Conservation (phyloP, 106 monocot species). For the Agapanthus africanus region DNA sequence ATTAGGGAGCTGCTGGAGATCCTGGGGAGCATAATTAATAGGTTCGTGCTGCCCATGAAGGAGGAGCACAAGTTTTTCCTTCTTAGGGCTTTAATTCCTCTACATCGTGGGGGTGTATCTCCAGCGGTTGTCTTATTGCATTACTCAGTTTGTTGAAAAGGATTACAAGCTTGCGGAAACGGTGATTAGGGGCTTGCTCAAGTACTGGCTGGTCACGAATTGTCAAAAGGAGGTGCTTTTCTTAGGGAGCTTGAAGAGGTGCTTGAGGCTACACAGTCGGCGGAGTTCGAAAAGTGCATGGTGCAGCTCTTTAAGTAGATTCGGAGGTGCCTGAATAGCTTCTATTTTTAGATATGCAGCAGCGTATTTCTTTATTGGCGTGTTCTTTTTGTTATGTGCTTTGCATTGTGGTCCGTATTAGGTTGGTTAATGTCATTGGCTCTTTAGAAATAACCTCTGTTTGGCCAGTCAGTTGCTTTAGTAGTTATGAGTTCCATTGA, state of each 20-base stretch:
- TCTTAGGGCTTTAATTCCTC: constrained; percentile 34
- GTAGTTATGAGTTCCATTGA: too few relatives aligned
- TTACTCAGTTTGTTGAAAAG: constrained; percentile 54
- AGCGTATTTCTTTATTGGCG: too few relatives aligned
- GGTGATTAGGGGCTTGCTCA: constrained; percentile 34
- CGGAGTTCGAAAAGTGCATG: constrained; percentile 55
- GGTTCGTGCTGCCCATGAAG: constrained; percentile 50
- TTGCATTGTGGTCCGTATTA: too few relatives aligned
- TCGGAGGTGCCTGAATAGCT: constrained; percentile 51
- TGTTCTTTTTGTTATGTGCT: too few relatives aligned
- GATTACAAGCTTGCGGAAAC: constrained; percentile 53
- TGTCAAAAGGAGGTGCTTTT: constrained; percentile 49
- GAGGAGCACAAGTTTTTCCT: constrained; percentile 59
- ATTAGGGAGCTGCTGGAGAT: constrained; percentile 47
- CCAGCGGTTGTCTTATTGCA: constrained; percentile 42
- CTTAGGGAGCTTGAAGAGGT: constrained; percentile 51
- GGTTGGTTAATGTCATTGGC: too few relatives aligned
- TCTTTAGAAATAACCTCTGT: too few relatives aligned
- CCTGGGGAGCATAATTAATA: constrained; percentile 45
- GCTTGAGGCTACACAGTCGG: constrained; percentile 32
- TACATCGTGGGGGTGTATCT: constrained; percentile 38
- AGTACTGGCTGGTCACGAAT: constrained; percentile 53
- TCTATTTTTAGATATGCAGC: constrained; percentile 6
- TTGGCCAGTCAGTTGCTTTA: too few relatives aligned
- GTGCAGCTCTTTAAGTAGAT: constrained; percentile 43